These are phyloP conservation scores for Daldinia sp. DNA, from an alignment of 2,329 filamentous ascomycete genomes.

Conservation along the genomic window DNA sequence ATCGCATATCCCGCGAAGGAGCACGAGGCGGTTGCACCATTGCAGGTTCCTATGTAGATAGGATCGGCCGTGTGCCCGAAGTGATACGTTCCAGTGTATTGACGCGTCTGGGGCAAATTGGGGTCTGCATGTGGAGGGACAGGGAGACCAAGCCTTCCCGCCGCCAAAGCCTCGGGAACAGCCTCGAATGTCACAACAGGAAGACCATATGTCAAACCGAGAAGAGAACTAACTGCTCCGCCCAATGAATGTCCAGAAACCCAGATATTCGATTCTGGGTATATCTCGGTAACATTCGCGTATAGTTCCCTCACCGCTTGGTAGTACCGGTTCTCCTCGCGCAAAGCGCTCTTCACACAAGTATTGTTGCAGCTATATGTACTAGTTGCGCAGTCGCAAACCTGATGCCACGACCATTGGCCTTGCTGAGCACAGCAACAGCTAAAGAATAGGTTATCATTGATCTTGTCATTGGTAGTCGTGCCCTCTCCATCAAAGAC, in stretches of 20 bases:
- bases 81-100: conserved; percentile 82
- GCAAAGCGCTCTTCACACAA: conserved; percentile 79
- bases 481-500: conserved; percentile 97
- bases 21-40: conserved; percentile 86
- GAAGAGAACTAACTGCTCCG: conserved; percentile 84
- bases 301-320: conserved; percentile 88
- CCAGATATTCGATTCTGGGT: conserved; percentile 87
- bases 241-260: conserved; percentile 91
- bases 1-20: conserved; percentile 93
- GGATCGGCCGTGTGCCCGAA: conserved; percentile 97
- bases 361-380: conserved; percentile 93
- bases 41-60: conserved; percentile 92
- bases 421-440: conserved; percentile 97
- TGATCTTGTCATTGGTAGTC: conserved; percentile 96
- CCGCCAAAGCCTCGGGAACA: conserved; percentile 88
- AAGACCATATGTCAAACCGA: conserved; percentile 89
- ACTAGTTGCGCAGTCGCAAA: conserved; percentile 89
- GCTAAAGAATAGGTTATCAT: conserved; percentile 97
- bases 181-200: conserved; percentile 94
- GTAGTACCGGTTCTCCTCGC: conserved; percentile 89
- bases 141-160: conserved; percentile 83
- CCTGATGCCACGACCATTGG: conserved; percentile 87
- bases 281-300: conserved; percentile 88
- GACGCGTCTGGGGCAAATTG: conserved; percentile 72
- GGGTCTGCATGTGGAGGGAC: conserved; percentile 81